A percentile compares a stretch with the other conserved stretches of the same genome.
Evolutionary conservation across 2,329 filamentous ascomycete genomes (phyloP).

Genomic region (Triangularia setosa): DNA sequence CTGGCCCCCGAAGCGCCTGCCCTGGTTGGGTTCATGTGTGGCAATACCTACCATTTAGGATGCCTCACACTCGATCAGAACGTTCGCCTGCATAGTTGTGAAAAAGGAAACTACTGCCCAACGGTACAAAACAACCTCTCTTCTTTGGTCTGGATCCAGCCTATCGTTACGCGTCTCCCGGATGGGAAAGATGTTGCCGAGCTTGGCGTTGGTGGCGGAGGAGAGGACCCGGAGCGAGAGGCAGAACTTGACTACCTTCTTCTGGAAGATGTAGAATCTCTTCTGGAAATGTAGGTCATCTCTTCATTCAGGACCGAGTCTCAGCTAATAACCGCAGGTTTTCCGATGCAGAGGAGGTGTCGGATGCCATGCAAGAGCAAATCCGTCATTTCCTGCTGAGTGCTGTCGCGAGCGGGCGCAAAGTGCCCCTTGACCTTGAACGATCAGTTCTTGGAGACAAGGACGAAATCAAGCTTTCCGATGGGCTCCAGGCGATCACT

Average conservation of each 20-base stretch:
- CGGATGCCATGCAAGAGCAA: constrained; percentile 22
- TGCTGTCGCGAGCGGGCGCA: constrained; percentile 28
- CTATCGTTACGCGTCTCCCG: constrained; percentile 64
- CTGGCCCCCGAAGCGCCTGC: constrained; percentile 58
- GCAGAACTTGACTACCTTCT: constrained; percentile 60
- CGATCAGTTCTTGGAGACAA: constrained; percentile 28
- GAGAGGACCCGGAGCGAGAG: constrained; percentile 66
- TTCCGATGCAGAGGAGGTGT: constrained; percentile 15
- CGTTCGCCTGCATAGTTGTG: constrained; percentile 79
- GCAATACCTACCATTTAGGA: constrained; percentile 65
- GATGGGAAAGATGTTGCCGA: constrained; percentile 65
- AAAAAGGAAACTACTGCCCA: constrained; percentile 63
- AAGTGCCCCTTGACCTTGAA: constrained; percentile 34
- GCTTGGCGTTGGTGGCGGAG: constrained; percentile 73
- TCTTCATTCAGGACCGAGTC: neutral
- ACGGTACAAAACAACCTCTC: constrained; percentile 36
- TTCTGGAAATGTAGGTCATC: constrained; percentile 32
- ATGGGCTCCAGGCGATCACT: constrained; percentile 26
- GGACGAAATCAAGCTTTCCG: constrained; percentile 28
- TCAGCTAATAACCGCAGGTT: constrained; percentile 21
- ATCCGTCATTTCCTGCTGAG: constrained; percentile 24
- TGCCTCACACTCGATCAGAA: constrained; percentile 63
- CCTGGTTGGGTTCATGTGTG: constrained; percentile 69
- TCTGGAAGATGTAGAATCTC: constrained; percentile 21
- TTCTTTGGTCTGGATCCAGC: constrained; percentile 69